A percentile compares a stretch with the other conserved stretches of the same genome.
Evolutionary conservation across 2,329 filamentous ascomycete species (phyloP).

Genomic region (Trichocomaceae sp.): DNA sequence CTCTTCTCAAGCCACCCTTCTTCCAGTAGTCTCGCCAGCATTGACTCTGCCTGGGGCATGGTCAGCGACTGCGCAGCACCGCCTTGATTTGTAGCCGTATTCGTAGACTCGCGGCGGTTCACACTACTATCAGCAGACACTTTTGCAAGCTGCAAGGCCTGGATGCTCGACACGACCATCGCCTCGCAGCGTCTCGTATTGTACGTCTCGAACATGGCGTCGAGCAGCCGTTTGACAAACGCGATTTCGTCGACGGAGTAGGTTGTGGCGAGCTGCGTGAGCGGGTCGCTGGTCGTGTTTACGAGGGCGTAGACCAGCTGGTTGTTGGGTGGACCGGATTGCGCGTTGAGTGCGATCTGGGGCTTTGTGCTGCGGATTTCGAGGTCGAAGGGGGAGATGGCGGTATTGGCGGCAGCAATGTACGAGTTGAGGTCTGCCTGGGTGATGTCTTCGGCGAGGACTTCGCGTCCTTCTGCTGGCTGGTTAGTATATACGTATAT

Average conservation of each 20-base stretch:
- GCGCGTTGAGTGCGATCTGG: slow-evolving; percentile 18
- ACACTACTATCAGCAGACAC: slow-evolving; percentile 27
- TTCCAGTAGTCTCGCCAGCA: slow-evolving; percentile 62
- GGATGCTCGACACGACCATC: slow-evolving; percentile 71
- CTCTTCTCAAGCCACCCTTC: slow-evolving; percentile 84
- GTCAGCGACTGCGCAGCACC: slow-evolving; percentile 53
- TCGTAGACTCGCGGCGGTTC: slow-evolving; percentile 42
- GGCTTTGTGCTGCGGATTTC: slow-evolving; percentile 64
- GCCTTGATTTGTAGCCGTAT: slow-evolving; percentile 25
- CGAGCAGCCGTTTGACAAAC: slow-evolving; percentile 80
- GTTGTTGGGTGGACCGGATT: slow-evolving; percentile 7
- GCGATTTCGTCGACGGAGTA: slow-evolving; percentile 77
- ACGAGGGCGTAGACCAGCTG: slow-evolving; percentile 74
- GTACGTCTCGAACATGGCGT: slow-evolving; percentile 84
- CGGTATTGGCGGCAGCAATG: slow-evolving; percentile 63
- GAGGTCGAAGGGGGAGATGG: slow-evolving; percentile 73
- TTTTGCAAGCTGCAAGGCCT: slow-evolving; percentile 65
- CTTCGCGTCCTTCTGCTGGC: slow-evolving; percentile 38
- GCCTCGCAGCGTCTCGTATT: slow-evolving; percentile 75
- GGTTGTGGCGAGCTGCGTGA: slow-evolving; percentile 80
- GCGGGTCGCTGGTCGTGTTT: slow-evolving; percentile 76
- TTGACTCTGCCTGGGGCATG: slow-evolving; percentile 67
- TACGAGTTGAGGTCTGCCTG: slow-evolving; percentile 61
- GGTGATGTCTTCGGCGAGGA: slow-evolving; percentile 58
- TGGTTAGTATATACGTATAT: not conserved